These are phyloP conservation scores for Calonectria leucothoes DNA, from an alignment of 2,329 filamentous ascomycete species.

Conservation along the genomic window DNA sequence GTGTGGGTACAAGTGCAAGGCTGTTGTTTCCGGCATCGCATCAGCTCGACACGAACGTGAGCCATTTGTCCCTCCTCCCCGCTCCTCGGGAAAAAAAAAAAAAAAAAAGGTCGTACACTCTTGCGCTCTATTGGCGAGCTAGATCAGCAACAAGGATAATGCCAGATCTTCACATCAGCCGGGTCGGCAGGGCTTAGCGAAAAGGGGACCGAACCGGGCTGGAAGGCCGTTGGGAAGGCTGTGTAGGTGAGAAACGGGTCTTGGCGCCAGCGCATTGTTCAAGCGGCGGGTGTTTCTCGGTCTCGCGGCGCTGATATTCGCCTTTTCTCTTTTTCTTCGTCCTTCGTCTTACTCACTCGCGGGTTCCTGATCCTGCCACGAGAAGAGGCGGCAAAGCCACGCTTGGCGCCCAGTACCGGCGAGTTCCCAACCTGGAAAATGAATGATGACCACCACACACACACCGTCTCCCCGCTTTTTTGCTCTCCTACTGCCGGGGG, in stretches of 20 bases:
- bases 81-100: too few relatives aligned
- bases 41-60: neutral
- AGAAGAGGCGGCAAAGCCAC: neutral
- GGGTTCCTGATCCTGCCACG: neutral
- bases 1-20: too few relatives aligned
- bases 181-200: neutral
- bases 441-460: neutral
- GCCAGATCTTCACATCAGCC: neutral
- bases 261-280: neutral
- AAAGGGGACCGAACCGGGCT: neutral
- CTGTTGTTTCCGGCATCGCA: neutral
- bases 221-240: neutral
- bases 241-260: slow-evolving; percentile 1
- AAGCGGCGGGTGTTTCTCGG: neutral
- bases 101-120: neutral
- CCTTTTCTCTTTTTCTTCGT: too few relatives aligned
- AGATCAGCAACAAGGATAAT: neutral
- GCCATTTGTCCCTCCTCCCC: neutral
- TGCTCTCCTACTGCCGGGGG: neutral
- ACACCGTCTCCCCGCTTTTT: too few relatives aligned
- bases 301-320: neutral
- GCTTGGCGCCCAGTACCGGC: neutral
- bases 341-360: too few relatives aligned
- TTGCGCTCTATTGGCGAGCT: too few relatives aligned
- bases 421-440: neutral